Evolutionary conservation across 495 filamentous ascomycete genomes (phyloP), one percentile per base, ranked within the genome.

Genomic region (Penicillium desertorum): DNA sequence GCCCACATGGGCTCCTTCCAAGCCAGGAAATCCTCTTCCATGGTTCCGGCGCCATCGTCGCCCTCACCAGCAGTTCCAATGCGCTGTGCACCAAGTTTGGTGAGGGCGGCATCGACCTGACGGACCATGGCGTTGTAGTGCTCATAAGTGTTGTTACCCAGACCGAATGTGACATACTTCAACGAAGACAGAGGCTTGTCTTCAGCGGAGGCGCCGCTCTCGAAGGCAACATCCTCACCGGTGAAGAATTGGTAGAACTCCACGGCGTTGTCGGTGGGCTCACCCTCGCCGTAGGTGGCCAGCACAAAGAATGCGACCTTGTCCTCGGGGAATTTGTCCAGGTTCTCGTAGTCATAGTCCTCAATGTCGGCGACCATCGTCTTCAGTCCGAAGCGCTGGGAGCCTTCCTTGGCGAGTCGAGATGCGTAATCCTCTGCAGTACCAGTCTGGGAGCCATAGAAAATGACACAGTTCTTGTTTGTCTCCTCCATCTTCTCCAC

Each of bases 1-100:
- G 79, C 75, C 94, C 94, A 99, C 95, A 99, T 99, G 48, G 92
- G 92, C 65, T 99, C 94, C 74, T 99, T 99, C 94, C 94, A 99
- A 58, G 94, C 89, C 68, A 99, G 78, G 73, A 97, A 99, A 66
- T 99, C 94, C 77, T 99, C 94, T 75, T 99, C 94, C 94, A 99
- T 99, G 51, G 94, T 99, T 54, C 94, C 94, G 50, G 94, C 93
- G 58, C 94, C 94, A 71, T 99, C 94, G 64, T 99, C 94, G 65
- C 94, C 94, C 77, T 98, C 94, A 67, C 94, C 94, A 30, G 92
- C 91, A 41, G 85, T 77, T 10, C 93, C 91, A 61, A 99, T 91
- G 55, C 91, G 82, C 51, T 82, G 80, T 19, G 89, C 94, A 56
- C 94, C 94, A 27, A 92, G 78, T 63, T 89, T 92, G 61, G 81